Conservation (phyloP, 2,329 filamentous ascomycete genomes). For the Phialophora chinensis region DNA sequence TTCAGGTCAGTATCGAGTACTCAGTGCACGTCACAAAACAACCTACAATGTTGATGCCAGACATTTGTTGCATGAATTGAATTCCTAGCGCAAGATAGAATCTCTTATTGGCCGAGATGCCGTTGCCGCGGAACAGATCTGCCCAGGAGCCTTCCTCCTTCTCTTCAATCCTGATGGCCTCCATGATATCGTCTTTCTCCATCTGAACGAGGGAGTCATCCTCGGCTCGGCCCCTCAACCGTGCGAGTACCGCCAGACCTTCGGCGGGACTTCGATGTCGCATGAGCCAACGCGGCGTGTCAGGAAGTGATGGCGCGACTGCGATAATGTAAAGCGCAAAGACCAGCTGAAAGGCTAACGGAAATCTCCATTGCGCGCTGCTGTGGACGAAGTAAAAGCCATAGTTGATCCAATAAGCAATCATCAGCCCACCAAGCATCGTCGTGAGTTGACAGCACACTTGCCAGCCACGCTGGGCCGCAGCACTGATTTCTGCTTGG, state of each 20-base stretch:
- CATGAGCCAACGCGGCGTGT: constrained; percentile 54
- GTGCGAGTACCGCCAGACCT: constrained; percentile 53
- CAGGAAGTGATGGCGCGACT: constrained; percentile 50
- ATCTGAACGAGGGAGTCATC: constrained; percentile 42
- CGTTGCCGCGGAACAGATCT: constrained; percentile 44
- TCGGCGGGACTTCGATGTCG: constrained; percentile 61
- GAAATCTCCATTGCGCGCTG: constrained; percentile 30
- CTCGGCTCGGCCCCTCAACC: constrained; percentile 43
- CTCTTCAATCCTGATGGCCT: constrained; percentile 41
- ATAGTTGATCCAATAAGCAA: constrained; percentile 29
- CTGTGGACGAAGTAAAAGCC: constrained; percentile 15
- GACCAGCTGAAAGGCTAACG: constrained; percentile 38
- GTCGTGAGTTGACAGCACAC: constrained; percentile 24
- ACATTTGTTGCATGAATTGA: constrained; percentile 52
- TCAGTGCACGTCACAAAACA: constrained; percentile 35
- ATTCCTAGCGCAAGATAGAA: constrained; percentile 53
- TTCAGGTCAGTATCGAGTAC: background rate
- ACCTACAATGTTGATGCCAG: constrained; percentile 51
- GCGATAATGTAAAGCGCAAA: constrained; percentile 52
- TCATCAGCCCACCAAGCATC: constrained; percentile 25
- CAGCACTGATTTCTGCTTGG: constrained; percentile 45
- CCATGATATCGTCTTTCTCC: constrained; percentile 48
- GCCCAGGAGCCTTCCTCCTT: constrained; percentile 42
- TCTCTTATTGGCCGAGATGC: constrained; percentile 50
- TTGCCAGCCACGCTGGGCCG: constrained; percentile 18